A percentile compares a stretch with the other conserved stretches of the same genome.
Evolutionary conservation across 2,329 filamentous ascomycete genomes (phyloP).

Genomic region (Phaeosphaeriaceae sp.): DNA sequence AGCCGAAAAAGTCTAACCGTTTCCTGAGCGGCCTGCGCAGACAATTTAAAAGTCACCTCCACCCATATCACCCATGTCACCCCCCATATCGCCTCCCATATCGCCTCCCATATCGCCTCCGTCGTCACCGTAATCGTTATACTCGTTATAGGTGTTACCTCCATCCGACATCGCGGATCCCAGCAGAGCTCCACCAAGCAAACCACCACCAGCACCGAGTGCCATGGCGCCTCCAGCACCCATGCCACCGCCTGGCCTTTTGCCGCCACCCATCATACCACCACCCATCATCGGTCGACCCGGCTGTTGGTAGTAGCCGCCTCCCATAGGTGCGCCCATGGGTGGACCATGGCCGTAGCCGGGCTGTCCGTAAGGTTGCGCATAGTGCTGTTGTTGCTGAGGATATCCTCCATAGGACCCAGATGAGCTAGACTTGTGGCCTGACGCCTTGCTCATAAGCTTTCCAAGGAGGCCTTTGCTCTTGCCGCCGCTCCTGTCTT

Average conservation of each 20-base stretch:
- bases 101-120: constrained; percentile 39
- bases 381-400: constrained; percentile 21
- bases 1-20: background rate
- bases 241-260: constrained; percentile 55
- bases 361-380: background rate
- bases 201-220: constrained; percentile 79
- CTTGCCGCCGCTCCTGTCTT: constrained; percentile 44
- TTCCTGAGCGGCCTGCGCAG: background rate
- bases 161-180: constrained; percentile 66
- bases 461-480: constrained; percentile 60
- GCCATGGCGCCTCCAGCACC: constrained; percentile 77
- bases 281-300: constrained; percentile 41
- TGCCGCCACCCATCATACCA: constrained; percentile 50
- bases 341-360: constrained; percentile 33
- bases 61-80: constrained; percentile 28
- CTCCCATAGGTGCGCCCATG: constrained; percentile 17
- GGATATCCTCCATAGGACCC: constrained; percentile 42
- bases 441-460: constrained; percentile 56
- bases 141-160: constrained; percentile 24
- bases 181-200: constrained; percentile 79
- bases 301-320: constrained; percentile 45
- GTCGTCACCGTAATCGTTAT: constrained; percentile 27
- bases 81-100: constrained; percentile 35
- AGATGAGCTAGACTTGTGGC: constrained; percentile 48
- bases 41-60: background rate